Evolutionary conservation across 768 basidiomycete genomes (phyloP), one percentile per base, ranked within the genome.

Genomic region (Solioccasus polychromus): DNA sequence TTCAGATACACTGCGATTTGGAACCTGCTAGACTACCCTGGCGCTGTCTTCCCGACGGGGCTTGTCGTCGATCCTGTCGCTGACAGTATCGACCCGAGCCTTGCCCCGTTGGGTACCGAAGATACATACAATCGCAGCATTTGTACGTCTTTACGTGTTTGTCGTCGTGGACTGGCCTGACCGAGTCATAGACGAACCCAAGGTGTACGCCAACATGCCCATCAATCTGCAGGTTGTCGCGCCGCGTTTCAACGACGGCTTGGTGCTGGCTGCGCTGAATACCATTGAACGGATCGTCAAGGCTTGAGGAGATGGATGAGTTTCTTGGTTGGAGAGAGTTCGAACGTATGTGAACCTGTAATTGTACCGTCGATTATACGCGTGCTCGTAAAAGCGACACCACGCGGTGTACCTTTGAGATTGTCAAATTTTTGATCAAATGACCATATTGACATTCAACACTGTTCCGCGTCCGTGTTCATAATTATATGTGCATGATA

Each of bases 1-100:
- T 17, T n/a, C 34, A 70, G 70, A 6, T 75, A 73, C 44, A 72
- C 74, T 0, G 66, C 61, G 10, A 52, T 32, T 18, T 72, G 68
- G 64, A 77, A 77, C 46, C 52, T 76, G 15, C 54, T 68, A 10
- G 76, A 77, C 55, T 75, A 69, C 41, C 68, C 76, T 0, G 66
- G 67, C 2, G 68, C 64, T 3, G 69, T 71, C n/a, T n/a, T n/a
- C n/a, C n/a, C n/a, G 8, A 71, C 69, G 17, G 72, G 73, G n/a
- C 60, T 68, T 18, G 30, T 47, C 15, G 51, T 45, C 35, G 59
- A 68, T 42, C 55, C 68, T 29, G 32, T 51, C 2, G 4, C 61
- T 8, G 68, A 69, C 32, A n/a, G n/a, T n/a, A 12, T 45, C 17
- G 34, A 53, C 35, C 35, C 58, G 8, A 18, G 17, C 20, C 44